These are phyloP conservation scores for Dillenia turbinata DNA, from an alignment of 164 flowering plant species.

Conservation along the genomic window DNA sequence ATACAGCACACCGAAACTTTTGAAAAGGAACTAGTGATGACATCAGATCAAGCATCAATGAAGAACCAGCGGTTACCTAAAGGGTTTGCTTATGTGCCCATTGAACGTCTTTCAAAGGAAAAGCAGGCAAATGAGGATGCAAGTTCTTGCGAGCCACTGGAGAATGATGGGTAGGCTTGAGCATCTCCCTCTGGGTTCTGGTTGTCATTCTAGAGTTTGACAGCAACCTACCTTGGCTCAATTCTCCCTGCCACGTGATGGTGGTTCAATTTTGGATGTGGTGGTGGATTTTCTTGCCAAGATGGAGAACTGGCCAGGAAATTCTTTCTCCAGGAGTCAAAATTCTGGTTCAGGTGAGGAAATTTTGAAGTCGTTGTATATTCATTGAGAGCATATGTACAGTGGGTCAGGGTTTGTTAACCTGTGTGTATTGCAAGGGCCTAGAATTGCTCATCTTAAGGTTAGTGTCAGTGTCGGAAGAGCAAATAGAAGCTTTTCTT, in stretches of 20 bases:
- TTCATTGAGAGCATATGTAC: constrained; percentile 54
- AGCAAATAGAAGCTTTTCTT: constrained; percentile 17
- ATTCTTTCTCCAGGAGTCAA: constrained; percentile 7
- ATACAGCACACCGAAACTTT: constrained; percentile 65
- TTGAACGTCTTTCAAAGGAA: constrained; percentile 58
- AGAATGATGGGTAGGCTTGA: constrained; percentile 36
- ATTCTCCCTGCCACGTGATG: constrained; percentile 11
- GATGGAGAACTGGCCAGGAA: constrained; percentile 12
- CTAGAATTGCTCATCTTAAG: constrained; percentile 8
- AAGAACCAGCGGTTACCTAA: constrained; percentile 76
- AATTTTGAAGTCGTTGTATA: constrained; percentile 55
- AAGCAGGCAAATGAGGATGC: constrained; percentile 36
- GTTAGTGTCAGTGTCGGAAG: constrained; percentile 8
- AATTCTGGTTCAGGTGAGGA: constrained; percentile 12
- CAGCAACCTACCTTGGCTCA: constrained; percentile 5
- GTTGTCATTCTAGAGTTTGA: constrained; percentile 5
- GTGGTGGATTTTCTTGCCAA: neutral
- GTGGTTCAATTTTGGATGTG: neutral
- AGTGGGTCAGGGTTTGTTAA: constrained; percentile 38
- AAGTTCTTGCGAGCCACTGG: constrained; percentile 30
- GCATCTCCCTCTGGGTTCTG: constrained; percentile 2
- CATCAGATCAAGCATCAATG: constrained; percentile 81
- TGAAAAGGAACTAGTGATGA: constrained; percentile 84
- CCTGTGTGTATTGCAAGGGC: constrained; percentile 23
- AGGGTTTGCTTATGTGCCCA: constrained; percentile 83